Evolutionary conservation across 75 land plant genomes (phyloP).

Genomic region (Cunninghamia lanceolata): DNA sequence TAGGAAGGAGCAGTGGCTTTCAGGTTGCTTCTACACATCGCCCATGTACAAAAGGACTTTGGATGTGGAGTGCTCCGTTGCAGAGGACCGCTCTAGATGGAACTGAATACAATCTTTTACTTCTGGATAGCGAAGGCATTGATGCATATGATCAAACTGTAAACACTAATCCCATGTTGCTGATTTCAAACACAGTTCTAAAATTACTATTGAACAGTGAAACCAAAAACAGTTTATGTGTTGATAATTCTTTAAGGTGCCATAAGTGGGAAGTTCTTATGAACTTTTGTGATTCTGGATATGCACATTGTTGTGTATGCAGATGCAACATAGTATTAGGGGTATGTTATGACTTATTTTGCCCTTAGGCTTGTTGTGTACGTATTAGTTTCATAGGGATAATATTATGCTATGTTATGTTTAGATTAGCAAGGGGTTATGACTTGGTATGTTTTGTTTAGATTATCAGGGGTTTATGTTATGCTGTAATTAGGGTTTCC

Average conservation of each 20-base stretch:
- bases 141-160: constrained; percentile 99
- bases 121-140: constrained; percentile 95
- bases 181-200: not conserved
- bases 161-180: constrained; percentile 10
- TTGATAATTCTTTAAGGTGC: not conserved
- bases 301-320: too few species aligned
- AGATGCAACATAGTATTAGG: too few species aligned
- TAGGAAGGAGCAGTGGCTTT: constrained; percentile 97
- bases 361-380: too few species aligned
- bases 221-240: not conserved
- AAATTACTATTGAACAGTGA: not conserved
- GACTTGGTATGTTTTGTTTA: not conserved
- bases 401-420: too few species aligned
- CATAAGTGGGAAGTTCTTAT: not conserved
- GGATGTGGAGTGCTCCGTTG: constrained; percentile 98
- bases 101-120: constrained; percentile 85
- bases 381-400: not conserved
- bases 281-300: not conserved
- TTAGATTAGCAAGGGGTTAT: not conserved
- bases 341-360: too few species aligned
- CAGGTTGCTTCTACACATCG: constrained; percentile 95
- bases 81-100: constrained; percentile 93
- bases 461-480: too few species aligned
- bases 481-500: too few species aligned
- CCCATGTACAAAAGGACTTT: constrained; percentile 96